A percentile compares a stretch with the other conserved stretches of the same genome.
These are phyloP conservation scores for Verticillium zaregamsianum DNA, from an alignment of 2,329 filamentous ascomycete genomes.

Conservation along the genomic window DNA sequence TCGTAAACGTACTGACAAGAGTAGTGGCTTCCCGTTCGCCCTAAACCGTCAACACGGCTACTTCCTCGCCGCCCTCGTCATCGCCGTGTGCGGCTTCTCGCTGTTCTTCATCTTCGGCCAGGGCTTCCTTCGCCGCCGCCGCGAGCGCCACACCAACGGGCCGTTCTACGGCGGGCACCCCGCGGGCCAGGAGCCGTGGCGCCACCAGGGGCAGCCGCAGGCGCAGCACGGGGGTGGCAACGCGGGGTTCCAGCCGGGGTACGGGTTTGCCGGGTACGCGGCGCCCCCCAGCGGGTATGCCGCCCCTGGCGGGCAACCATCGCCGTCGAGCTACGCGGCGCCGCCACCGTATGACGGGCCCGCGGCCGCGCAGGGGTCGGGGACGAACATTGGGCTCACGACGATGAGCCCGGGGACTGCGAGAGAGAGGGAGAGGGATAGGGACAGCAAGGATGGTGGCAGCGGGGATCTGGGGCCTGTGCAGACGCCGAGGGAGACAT, in stretches of 20 bases:
- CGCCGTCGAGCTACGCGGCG: slow-evolving; percentile 6
- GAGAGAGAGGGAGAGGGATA: background rate
- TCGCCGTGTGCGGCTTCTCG: slow-evolving; percentile 31
- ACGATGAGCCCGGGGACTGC: background rate
- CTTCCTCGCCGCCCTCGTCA: slow-evolving; percentile 42
- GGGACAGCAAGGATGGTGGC: slow-evolving; percentile 2
- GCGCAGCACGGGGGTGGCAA: slow-evolving; percentile 3
- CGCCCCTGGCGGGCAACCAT: background rate
- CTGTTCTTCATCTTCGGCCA: slow-evolving; percentile 29
- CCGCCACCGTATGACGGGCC: slow-evolving; percentile 2
- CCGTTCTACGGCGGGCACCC: slow-evolving; percentile 3
- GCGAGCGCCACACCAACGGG: slow-evolving; percentile 1
- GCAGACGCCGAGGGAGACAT: slow-evolving; percentile 12
- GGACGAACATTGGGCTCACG: slow-evolving; percentile 6
- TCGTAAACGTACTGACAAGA: slow-evolving; percentile 4
- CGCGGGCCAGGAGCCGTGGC: slow-evolving; percentile 12
- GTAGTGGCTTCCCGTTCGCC: slow-evolving; percentile 54
- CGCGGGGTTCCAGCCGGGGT: background rate
- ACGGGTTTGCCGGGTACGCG: background rate
- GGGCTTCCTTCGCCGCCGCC: slow-evolving; percentile 16
- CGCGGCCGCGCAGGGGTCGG: slow-evolving; percentile 3
- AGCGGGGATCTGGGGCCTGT: slow-evolving; percentile 8
- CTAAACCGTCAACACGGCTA: slow-evolving; percentile 41
- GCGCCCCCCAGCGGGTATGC: slow-evolving; percentile 4
- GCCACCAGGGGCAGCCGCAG: background rate